Evolutionary conservation across 495 filamentous ascomycete species (phyloP).

Genomic region (Beverwykella pulmonaria): DNA sequence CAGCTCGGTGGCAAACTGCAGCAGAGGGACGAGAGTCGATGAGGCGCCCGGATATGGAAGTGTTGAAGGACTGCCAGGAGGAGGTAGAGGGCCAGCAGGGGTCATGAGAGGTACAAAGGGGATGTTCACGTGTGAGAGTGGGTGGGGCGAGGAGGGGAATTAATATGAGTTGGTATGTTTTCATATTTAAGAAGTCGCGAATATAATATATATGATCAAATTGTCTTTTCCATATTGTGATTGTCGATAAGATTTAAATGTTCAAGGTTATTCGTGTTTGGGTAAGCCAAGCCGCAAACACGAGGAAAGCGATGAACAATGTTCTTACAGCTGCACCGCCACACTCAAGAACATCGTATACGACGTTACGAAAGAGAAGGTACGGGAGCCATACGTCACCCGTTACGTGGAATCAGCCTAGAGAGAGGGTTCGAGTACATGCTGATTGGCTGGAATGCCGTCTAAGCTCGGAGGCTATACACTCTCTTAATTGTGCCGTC

Average conservation of each 20-base stretch:
- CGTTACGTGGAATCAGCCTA: background rate
- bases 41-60: constrained; percentile 13
- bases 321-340: background rate
- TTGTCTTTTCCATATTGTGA: background rate
- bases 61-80: constrained; percentile 16
- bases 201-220: background rate
- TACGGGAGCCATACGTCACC: background rate
- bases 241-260: background rate
- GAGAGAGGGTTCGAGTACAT: background rate
- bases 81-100: constrained; percentile 15
- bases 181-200: too few relatives aligned
- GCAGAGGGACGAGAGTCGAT: constrained; percentile 5
- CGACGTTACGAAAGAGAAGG: background rate
- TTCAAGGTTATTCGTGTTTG: background rate
- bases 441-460: too few relatives aligned
- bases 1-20: constrained; percentile 1
- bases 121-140: background rate
- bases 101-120: constrained; percentile 3
- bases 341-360: background rate
- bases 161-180: background rate
- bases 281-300: background rate
- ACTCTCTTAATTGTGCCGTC: too few relatives aligned
- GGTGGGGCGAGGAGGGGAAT: background rate
- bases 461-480: too few relatives aligned
- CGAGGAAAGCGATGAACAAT: background rate